These are phyloP conservation scores for Talaromyces sp. DNA, from an alignment of 2,329 filamentous ascomycete species.

Conservation along the genomic window DNA sequence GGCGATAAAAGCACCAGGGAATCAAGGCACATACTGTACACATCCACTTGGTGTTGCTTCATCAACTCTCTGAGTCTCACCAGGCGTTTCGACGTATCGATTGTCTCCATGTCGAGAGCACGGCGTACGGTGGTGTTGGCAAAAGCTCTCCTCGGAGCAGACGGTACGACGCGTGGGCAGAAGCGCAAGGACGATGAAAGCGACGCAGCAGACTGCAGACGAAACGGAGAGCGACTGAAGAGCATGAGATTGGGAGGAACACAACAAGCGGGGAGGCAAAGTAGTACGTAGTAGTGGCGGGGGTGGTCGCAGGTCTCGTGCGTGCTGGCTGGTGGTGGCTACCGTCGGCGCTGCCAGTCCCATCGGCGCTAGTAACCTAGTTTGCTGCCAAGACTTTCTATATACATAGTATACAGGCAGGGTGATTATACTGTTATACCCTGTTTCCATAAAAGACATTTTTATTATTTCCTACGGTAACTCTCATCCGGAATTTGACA, in stretches of 20 bases:
- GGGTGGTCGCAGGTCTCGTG: not conserved
- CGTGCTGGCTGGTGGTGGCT: not conserved
- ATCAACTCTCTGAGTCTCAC: conserved; percentile 75
- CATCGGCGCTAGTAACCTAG: not conserved
- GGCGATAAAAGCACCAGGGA: not conserved
- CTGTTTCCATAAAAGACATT: not conserved
- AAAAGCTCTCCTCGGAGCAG: conserved; percentile 23
- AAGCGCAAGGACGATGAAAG: conserved; percentile 10
- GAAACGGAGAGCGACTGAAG: conserved; percentile 25
- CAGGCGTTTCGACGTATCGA: conserved; percentile 74
- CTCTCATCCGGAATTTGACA: no score
- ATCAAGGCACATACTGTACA: conserved; percentile 65
- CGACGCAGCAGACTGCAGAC: conserved; percentile 23
- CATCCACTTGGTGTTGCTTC: conserved; percentile 77
- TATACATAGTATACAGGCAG: not conserved
- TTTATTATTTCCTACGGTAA: not conserved
- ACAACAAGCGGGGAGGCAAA: not conserved
- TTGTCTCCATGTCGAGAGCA: conserved; percentile 63
- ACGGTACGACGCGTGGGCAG: conserved; percentile 21
- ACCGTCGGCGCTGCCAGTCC: not conserved
- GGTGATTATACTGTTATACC: not conserved
- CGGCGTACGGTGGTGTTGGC: conserved; percentile 31
- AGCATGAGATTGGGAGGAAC: conserved; percentile 23
- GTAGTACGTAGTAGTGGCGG: not conserved
- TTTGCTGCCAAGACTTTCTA: not conserved